Base-by-base conservation (phyloP, 805 yeast species). In the Teunomyces tritomae region DNA sequence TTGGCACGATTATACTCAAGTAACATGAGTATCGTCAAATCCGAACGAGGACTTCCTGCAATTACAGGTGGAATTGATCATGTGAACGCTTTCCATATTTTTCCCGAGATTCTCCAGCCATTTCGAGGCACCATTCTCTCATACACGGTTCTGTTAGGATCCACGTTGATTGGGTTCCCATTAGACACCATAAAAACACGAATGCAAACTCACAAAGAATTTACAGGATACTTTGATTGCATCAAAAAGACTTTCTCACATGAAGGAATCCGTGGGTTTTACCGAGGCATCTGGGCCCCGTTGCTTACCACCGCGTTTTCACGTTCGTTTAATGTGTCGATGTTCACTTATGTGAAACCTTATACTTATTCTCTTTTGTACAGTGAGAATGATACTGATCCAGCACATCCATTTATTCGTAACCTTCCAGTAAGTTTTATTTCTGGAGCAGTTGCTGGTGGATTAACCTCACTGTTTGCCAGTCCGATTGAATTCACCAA, bases 401-500 rank as follows among this genome's bases (percentile, higher is more conserved):
- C 50, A 0, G 71, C 62, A 56, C 79, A 47, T 75, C 87, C 55
- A 52, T 75, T 50, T 57, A 71, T 49, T 28, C 53, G 61, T 30
- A 73, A 73, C 48, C 56, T 70, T 17, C 76, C 76, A 2, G 75
- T 71, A 5, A 68, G 76, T 50, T 73, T 82, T 45, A 37, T 71
- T 1, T 73, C 91, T 0, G 96, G 96, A 4, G 67, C 78, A 3
- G 51, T 80, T 0, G 81, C 94, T 0, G 96, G 96, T 4, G 79
- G 79, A 5, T 65, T 74, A 2, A 82, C 86, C 10, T 76, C 89
- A 3, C 30, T 76, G 5, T 80, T 83, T 62, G 87, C 90, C 2
- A 85, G 92, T 55, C 96, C 96, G 1, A 89, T 89, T 61, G 96
- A 89, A 63, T 80, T 87, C 65, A 83, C 92, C 42, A 89, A 89